These are phyloP conservation scores for Phytophthora pseudosyringae DNA, from an alignment of 352 stramenopile genomes.

Conservation along the genomic window DNA sequence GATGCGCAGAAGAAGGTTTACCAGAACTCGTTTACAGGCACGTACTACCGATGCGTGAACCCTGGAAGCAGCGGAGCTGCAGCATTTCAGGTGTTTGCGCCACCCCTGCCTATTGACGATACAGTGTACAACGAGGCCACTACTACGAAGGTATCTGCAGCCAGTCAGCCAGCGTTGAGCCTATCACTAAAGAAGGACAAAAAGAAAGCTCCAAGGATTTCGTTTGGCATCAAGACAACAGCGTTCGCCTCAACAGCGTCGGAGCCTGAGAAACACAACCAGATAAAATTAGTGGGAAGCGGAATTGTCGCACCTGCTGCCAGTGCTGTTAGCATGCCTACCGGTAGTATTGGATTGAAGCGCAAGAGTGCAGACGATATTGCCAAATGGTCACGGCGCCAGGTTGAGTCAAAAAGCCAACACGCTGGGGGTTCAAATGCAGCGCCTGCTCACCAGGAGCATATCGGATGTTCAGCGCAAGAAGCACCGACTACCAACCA, in stretches of 20 bases:
- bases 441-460: constrained; percentile 11
- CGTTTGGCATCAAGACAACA: constrained; percentile 62
- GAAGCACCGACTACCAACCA: neutral
- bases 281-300: constrained; percentile 1
- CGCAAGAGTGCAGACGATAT: constrained; percentile 84
- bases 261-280: constrained; percentile 10
- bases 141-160: constrained; percentile 24
- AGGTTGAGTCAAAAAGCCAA: constrained; percentile 35
- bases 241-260: constrained; percentile 24
- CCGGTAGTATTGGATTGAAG: constrained; percentile 56
- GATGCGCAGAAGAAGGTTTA: constrained; percentile 76
- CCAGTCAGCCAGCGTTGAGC: constrained; percentile 30
- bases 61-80: constrained; percentile 22
- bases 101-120: constrained; percentile 60
- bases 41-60: constrained; percentile 64
- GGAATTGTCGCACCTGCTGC: constrained; percentile 4
- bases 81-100: constrained; percentile 57
- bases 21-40: constrained; percentile 70
- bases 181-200: constrained; percentile 67
- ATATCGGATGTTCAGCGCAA: neutral
- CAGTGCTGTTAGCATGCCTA: constrained; percentile 18
- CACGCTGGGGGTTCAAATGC: constrained; percentile 3
- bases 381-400: constrained; percentile 82
- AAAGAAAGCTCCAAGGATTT: constrained; percentile 63
- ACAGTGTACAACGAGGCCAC: constrained; percentile 28